phyloP scores from a whole-genome alignment of 2,329 filamentous ascomycete species.

The Nemania sp. region DNA sequence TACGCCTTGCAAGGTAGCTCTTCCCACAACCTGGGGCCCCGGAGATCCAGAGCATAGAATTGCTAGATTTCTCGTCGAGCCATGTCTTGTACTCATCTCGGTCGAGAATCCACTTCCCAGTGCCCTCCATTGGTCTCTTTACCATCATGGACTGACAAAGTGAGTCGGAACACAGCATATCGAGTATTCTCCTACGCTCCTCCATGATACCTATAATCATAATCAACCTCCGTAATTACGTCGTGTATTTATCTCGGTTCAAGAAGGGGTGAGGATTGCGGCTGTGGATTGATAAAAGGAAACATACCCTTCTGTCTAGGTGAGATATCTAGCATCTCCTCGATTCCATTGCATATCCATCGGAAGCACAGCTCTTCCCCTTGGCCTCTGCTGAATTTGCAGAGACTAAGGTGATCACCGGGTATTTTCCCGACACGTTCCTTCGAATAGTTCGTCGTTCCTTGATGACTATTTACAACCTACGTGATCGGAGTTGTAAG shows the following conservation, averaged over 20 bases:
- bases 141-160: background rate
- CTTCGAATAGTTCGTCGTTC: background rate
- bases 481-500: background rate
- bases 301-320: conserved; percentile 1
- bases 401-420: conserved; percentile 15
- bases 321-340: conserved; percentile 1
- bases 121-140: background rate
- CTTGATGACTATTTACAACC: background rate
- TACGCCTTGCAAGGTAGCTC: conserved; percentile 20
- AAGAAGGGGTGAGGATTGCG: background rate
- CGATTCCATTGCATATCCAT: background rate
- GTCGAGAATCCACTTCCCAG: background rate
- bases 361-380: background rate
- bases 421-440: background rate
- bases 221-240: background rate
- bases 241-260: no score
- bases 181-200: background rate
- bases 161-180: background rate
- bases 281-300: no score
- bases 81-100: conserved; percentile 1
- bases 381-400: background rate
- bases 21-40: conserved; percentile 17
- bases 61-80: background rate
- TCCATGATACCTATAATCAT: background rate
- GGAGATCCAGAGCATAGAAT: conserved; percentile 7